Conservation (phyloP, 805 yeast genomes). For the Candida khao-thaluensis region DNA sequence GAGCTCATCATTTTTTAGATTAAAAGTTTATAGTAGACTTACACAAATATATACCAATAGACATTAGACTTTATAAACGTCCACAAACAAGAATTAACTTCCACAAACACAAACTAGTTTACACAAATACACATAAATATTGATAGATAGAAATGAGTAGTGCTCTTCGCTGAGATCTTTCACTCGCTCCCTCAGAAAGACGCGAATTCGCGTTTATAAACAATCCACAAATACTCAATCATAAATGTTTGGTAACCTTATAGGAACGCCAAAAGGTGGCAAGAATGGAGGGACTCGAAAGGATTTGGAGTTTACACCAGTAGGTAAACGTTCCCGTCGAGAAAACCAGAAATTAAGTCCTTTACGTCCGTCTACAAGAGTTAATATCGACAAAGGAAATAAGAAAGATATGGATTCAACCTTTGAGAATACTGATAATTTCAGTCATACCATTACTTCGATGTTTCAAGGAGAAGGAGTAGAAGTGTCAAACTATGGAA, state of each 20-base stretch:
- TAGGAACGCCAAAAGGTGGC: constrained; percentile 15
- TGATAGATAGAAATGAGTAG: too few species aligned
- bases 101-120: too few species aligned
- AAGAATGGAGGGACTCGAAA: constrained; percentile 2
- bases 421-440: constrained; percentile 18
- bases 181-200: too few species aligned
- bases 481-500: neutral
- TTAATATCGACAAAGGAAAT: neutral
- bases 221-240: neutral
- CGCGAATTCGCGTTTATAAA: too few species aligned
- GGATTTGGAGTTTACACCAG: constrained; percentile 17
- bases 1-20: too few species aligned
- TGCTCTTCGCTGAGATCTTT: too few species aligned
- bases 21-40: too few species aligned
- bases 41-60: too few species aligned
- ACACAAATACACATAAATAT: too few species aligned
- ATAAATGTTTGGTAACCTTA: constrained; percentile 12
- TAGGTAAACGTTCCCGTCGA: constrained; percentile 10
- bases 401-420: constrained; percentile 8
- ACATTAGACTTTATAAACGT: too few species aligned
- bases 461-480: neutral
- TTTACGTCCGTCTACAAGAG: constrained; percentile 7
- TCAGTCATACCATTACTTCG: constrained; percentile 17
- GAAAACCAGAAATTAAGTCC: constrained; percentile 5
- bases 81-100: too few species aligned